Conservation (phyloP, 345 rosid species). For the Eucalyptus caleyi region DNA sequence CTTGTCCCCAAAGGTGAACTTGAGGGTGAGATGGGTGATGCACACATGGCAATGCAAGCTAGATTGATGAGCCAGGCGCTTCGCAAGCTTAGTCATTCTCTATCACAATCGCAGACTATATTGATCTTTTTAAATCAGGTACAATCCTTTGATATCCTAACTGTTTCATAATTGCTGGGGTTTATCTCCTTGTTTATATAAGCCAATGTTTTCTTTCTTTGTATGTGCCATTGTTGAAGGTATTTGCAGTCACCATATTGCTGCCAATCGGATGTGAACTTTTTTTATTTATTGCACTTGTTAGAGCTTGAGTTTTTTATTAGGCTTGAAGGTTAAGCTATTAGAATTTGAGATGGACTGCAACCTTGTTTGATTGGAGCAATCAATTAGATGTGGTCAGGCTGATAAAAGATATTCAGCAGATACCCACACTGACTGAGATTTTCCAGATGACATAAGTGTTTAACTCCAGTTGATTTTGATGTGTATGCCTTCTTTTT, state of each 20-base stretch:
- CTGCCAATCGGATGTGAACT: background rate
- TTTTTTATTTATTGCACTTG: background rate
- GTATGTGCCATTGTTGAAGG: background rate
- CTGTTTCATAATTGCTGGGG: background rate
- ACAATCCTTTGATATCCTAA: background rate
- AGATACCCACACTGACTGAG: background rate
- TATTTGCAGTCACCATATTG: background rate
- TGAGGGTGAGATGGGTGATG: constrained; percentile 99
- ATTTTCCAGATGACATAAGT: background rate
- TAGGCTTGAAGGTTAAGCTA: background rate
- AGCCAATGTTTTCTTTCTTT: background rate
- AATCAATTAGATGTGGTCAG: background rate
- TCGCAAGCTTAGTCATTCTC: constrained; percentile 89
- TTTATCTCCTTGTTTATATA: background rate
- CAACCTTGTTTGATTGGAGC: background rate
- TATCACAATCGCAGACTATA: constrained; percentile 73
- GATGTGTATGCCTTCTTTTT: background rate
- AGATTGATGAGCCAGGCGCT: constrained; percentile 99
- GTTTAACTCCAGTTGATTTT: background rate
- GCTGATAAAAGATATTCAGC: background rate
- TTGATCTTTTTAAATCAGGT: constrained; percentile 87
- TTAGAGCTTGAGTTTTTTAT: background rate
- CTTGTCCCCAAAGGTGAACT: constrained; percentile 98
- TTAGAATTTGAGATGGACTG: background rate
- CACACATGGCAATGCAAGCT: constrained; percentile 99